Evolutionary conservation across 257 asterid species (phyloP).

Genomic region (Jacaranda copaia): DNA sequence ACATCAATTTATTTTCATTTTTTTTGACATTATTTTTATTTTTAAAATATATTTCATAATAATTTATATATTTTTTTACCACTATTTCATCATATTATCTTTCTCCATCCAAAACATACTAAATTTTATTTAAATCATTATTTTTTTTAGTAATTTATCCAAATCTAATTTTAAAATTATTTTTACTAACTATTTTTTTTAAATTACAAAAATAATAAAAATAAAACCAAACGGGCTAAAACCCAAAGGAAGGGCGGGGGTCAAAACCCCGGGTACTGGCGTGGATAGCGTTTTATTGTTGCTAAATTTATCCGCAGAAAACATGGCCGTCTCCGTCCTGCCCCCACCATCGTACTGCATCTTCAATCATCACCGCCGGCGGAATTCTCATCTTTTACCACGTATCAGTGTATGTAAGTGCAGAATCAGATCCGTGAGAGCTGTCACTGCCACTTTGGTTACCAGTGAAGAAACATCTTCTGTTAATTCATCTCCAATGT

Average conservation of each 20-base stretch:
- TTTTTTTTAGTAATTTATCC: too few relatives aligned
- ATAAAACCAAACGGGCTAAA: not conserved
- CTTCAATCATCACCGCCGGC: slow-evolving; percentile 35
- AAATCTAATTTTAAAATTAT: too few relatives aligned
- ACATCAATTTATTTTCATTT: too few relatives aligned
- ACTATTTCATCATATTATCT: too few relatives aligned
- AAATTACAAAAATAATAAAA: too few relatives aligned
- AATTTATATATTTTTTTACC: too few relatives aligned
- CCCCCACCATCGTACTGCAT: slow-evolving; percentile 38
- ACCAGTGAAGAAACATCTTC: slow-evolving; percentile 47
- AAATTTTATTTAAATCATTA: too few relatives aligned
- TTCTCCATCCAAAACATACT: too few relatives aligned
- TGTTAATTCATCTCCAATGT: slow-evolving; percentile 38
- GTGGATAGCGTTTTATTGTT: slow-evolving; percentile 40
- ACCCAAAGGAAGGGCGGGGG: not conserved
- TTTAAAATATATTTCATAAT: too few relatives aligned
- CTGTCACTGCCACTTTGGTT: slow-evolving; percentile 41
- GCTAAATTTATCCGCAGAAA: slow-evolving; percentile 27
- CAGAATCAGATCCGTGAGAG: slow-evolving; percentile 43
- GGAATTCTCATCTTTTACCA: slow-evolving; percentile 38
- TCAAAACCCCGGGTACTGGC: not conserved
- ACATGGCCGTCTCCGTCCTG: slow-evolving; percentile 50
- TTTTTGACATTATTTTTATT: too few relatives aligned
- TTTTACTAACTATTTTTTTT: too few relatives aligned
- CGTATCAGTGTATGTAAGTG: slow-evolving; percentile 33